Evolutionary conservation across 192 early-diverging fungal species (phyloP).

Genomic region (Coemansia biformis): DNA sequence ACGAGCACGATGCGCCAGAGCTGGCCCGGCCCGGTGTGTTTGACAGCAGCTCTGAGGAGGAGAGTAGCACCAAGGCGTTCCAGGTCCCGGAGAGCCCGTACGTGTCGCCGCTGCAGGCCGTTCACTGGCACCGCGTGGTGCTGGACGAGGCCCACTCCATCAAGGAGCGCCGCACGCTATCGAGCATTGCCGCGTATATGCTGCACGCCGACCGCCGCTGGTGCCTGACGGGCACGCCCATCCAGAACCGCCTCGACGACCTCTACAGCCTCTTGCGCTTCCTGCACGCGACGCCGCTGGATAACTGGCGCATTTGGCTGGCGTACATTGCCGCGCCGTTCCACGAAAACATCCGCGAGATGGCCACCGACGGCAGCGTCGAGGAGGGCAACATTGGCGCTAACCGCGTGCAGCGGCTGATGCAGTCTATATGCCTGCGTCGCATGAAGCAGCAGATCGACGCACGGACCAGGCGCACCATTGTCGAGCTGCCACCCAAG

Average conservation of each 20-base stretch:
- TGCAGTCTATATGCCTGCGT: slow-evolving; percentile 59
- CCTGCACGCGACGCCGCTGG: slow-evolving; percentile 65
- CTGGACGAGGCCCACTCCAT: slow-evolving; percentile 94
- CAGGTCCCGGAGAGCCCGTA: slow-evolving; percentile 35
- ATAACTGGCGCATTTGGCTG: slow-evolving; percentile 69
- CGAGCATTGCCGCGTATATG: slow-evolving; percentile 66
- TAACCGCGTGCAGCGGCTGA: slow-evolving; percentile 42
- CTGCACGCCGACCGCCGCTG: slow-evolving; percentile 69
- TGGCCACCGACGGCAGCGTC: slow-evolving; percentile 3
- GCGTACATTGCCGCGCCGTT: slow-evolving; percentile 73
- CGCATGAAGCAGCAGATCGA: slow-evolving; percentile 80
- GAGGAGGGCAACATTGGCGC: slow-evolving; percentile 37
- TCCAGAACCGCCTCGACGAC: slow-evolving; percentile 81
- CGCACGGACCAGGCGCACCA: slow-evolving; percentile 61
- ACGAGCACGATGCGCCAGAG: not conserved
- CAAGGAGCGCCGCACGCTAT: slow-evolving; percentile 70
- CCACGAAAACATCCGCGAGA: slow-evolving; percentile 51
- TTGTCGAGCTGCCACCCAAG: slow-evolving; percentile 71
- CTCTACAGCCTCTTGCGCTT: slow-evolving; percentile 81
- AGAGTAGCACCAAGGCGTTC: slow-evolving; percentile 21
- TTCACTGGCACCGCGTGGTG: slow-evolving; percentile 84
- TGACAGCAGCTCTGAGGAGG: slow-evolving; percentile 37
- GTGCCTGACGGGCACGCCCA: slow-evolving; percentile 93
- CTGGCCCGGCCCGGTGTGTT: slow-evolving; percentile 1
- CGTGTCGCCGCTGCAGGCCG: slow-evolving; percentile 44